Evolutionary conservation across 768 basidiomycete species (phyloP).

Genomic region (Russula compacta): DNA sequence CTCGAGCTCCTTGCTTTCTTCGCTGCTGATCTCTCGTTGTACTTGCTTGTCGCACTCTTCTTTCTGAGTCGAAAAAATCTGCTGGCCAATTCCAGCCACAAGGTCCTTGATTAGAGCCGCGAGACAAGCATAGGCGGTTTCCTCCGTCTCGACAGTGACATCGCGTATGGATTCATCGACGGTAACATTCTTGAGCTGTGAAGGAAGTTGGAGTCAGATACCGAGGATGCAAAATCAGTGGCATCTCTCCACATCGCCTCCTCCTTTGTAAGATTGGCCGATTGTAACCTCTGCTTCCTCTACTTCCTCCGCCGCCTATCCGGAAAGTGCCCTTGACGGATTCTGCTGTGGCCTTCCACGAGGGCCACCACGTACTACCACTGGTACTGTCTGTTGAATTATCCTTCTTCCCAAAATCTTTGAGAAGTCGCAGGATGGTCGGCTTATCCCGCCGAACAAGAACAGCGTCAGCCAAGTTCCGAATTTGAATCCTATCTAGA

Average conservation of each 20-base stretch:
- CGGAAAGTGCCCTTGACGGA: not conserved
- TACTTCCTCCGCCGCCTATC: not conserved
- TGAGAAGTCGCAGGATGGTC: not conserved
- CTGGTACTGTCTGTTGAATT: not conserved
- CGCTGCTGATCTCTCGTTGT: not conserved
- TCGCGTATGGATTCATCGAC: not conserved
- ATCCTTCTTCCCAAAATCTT: not conserved
- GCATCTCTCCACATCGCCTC: not conserved
- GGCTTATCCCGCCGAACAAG: not conserved
- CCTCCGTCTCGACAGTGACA: not conserved
- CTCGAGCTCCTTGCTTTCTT: not conserved
- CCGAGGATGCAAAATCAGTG: not conserved
- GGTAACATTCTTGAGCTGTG: not conserved
- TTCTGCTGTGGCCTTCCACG: not conserved
- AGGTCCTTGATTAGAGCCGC: not conserved
- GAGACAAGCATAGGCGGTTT: conserved; percentile 3
- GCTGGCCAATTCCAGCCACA: not conserved
- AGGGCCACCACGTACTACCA: not conserved
- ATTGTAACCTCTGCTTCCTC: not conserved
- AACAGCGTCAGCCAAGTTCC: not conserved
- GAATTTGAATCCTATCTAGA: not conserved
- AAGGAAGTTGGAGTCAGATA: conserved; percentile 14
- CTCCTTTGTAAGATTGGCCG: not conserved
- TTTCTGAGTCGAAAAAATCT: conserved; percentile 9
- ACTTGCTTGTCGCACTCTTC: conserved; percentile 5